Evolutionary conservation across 2,329 filamentous ascomycete genomes (phyloP).

Genomic region (Pseudogymnoascus sp.): DNA sequence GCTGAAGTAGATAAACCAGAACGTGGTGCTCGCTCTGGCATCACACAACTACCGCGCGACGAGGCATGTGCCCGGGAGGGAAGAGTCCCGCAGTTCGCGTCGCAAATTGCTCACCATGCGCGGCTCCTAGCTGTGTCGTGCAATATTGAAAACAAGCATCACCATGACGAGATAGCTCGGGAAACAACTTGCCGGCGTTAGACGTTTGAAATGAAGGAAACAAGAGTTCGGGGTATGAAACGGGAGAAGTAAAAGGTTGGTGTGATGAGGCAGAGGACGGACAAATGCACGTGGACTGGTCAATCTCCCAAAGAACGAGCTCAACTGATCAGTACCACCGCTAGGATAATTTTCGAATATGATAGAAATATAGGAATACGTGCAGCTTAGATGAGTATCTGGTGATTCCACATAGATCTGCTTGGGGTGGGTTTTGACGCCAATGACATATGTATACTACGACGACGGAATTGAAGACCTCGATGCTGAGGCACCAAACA

Average conservation of each 20-base stretch:
- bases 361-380: neutral
- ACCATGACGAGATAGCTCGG: neutral
- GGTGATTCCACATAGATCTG: neutral
- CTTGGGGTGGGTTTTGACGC: neutral
- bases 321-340: neutral
- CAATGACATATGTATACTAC: neutral
- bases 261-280: neutral
- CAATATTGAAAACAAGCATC: neutral
- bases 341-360: neutral
- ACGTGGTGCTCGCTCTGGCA: neutral
- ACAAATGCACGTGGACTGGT: neutral
- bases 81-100: neutral
- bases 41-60: neutral
- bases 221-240: neutral
- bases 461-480: neutral
- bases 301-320: neutral
- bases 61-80: neutral
- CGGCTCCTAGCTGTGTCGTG: neutral
- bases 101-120: neutral
- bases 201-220: neutral
- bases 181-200: neutral
- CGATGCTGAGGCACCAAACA: neutral
- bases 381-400: neutral
- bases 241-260: neutral
- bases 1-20: neutral